phyloP scores from a whole-genome alignment of 805 yeast species.

The Metschnikowia similis region DNA sequence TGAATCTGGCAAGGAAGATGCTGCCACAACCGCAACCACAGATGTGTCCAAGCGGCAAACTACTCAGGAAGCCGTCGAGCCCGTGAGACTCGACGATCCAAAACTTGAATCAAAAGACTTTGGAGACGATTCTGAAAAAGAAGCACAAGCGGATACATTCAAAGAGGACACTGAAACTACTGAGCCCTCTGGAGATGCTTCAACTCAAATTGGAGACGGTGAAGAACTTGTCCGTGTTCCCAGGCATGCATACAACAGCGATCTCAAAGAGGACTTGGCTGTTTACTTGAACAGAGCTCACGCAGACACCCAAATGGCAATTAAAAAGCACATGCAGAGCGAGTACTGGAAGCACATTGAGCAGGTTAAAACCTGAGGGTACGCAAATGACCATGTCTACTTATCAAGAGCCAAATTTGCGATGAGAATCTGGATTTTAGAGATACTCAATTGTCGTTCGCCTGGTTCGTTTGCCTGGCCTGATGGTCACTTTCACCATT shows the following conservation, averaged over 20 bases:
- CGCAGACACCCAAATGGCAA: conserved; percentile 23
- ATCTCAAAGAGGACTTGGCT: conserved; percentile 28
- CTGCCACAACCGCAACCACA: too few relatives aligned
- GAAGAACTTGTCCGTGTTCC: neutral
- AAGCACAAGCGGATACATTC: neutral
- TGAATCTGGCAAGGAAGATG: neutral
- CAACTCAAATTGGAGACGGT: neutral
- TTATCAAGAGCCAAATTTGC: too few relatives aligned
- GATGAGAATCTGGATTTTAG: too few relatives aligned
- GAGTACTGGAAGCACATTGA: conserved; percentile 15
- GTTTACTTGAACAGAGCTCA: conserved; percentile 25
- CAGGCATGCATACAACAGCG: conserved; percentile 21
- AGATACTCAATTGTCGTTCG: too few relatives aligned
- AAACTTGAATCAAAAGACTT: too few relatives aligned
- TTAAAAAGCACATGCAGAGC: conserved; percentile 24
- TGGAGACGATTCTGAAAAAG: neutral
- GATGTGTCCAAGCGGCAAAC: too few relatives aligned
- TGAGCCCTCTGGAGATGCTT: neutral
- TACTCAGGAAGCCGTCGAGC: too few relatives aligned
- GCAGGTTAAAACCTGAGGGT: neutral
- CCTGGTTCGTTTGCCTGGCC: too few relatives aligned
- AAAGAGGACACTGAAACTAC: neutral
- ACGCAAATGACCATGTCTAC: neutral
- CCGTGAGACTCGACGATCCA: too few relatives aligned
- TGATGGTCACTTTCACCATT: too few relatives aligned